Conservation (phyloP, 1,284 basidiomycete species). For the Fomitopsis schrenkii region DNA sequence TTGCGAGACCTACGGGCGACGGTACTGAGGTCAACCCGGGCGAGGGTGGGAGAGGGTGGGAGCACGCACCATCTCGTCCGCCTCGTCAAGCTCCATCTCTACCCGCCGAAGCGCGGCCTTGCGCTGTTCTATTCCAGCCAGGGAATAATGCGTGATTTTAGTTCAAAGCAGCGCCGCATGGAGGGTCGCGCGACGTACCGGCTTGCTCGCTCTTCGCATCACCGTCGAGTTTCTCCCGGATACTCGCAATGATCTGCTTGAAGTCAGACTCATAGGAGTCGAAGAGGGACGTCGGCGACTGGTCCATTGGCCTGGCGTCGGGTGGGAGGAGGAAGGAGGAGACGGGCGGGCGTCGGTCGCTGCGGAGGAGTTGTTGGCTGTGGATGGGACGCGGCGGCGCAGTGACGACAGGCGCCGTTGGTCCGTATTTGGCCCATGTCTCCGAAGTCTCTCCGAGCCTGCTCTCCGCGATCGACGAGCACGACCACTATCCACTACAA, state of each 20-base stretch:
- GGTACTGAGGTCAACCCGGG: not conserved
- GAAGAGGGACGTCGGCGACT: constrained; percentile 73
- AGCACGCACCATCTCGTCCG: constrained; percentile 84
- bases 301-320: constrained; percentile 52
- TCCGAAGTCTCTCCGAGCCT: not conserved
- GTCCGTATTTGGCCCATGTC: not conserved
- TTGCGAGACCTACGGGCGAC: constrained; percentile 75
- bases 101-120: constrained; percentile 82
- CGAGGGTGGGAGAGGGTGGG: constrained; percentile 10
- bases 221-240: constrained; percentile 65
- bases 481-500: not conserved
- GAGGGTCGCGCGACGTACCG: constrained; percentile 36
- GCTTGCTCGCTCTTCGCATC: constrained; percentile 52
- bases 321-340: not conserved
- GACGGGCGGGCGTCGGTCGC: not conserved
- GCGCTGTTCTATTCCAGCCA: constrained; percentile 60
- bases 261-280: constrained; percentile 84
- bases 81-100: constrained; percentile 96
- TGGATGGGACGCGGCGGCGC: not conserved
- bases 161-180: not conserved
- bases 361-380: not conserved
- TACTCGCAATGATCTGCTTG: constrained; percentile 64
- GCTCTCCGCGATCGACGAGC: not conserved
- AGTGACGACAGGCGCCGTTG: not conserved
- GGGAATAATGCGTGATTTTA: not conserved